Conservation (phyloP, 2,329 filamentous ascomycete genomes). For the Thielaviopsis punctulata region DNA sequence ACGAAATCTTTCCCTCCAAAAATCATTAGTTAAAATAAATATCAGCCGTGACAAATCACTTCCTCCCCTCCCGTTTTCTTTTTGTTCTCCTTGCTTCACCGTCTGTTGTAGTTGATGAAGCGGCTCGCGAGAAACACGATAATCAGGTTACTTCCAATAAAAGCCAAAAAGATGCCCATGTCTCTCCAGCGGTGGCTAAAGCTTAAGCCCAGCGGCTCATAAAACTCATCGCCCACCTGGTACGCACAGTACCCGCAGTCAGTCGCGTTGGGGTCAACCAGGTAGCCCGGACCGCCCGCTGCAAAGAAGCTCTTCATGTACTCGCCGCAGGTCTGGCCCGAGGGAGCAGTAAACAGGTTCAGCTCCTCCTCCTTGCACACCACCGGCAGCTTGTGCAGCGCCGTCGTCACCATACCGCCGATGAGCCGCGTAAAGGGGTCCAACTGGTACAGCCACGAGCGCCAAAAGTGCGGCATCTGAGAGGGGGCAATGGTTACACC, state of each 20-base stretch:
- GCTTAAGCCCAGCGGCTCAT: conserved; percentile 44
- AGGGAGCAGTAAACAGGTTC: conserved; percentile 50
- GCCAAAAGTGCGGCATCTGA: conserved; percentile 65
- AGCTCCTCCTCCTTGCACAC: conserved; percentile 43
- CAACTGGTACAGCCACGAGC: conserved; percentile 64
- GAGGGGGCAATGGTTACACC: conserved; percentile 67
- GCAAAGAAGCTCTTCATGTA: conserved; percentile 62
- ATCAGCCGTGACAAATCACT: background rate
- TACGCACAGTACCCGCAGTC: conserved; percentile 71
- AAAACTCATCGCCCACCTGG: conserved; percentile 67
- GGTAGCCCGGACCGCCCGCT: conserved; percentile 51
- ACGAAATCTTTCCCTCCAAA: background rate
- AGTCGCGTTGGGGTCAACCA: conserved; percentile 44
- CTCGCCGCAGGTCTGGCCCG: conserved; percentile 48
- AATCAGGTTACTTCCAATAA: conserved; percentile 61
- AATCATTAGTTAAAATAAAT: no score
- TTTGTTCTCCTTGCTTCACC: conserved; percentile 8
- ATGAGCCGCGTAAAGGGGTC: conserved; percentile 73
- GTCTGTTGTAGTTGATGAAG: conserved; percentile 34
- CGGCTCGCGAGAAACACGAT: conserved; percentile 36
- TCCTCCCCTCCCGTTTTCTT: background rate
- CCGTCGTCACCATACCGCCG: conserved; percentile 62
- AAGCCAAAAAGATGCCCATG: conserved; percentile 59
- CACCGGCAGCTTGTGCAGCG: conserved; percentile 49
- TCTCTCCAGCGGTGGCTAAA: conserved; percentile 66